Conservation (phyloP, 345 rosid species). For the Camelina neglecta region DNA sequence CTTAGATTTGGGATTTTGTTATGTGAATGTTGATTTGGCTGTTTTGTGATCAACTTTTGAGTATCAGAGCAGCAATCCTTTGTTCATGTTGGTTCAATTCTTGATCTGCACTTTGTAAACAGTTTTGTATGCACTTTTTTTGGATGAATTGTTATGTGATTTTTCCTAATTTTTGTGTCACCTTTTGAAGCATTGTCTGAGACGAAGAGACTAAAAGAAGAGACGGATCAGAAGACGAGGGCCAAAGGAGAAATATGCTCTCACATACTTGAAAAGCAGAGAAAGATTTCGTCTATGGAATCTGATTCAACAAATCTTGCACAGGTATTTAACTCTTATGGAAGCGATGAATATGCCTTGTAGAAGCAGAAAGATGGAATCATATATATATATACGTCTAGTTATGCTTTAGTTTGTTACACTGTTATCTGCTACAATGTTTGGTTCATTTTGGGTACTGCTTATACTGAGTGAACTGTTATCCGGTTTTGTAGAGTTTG, state of each 20-base stretch:
- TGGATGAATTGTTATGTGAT: neutral
- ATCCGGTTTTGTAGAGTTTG: conserved; percentile 51
- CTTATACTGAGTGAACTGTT: neutral
- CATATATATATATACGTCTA: neutral
- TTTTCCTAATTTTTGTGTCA: neutral
- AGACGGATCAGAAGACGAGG: conserved; percentile 54
- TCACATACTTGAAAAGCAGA: conserved; percentile 61
- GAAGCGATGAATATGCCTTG: neutral
- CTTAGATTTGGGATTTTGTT: neutral
- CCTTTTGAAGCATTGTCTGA: conserved; percentile 58
- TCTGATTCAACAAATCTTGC: conserved; percentile 63
- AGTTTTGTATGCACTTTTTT: neutral
- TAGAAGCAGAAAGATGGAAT: neutral
- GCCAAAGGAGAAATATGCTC: conserved; percentile 65
- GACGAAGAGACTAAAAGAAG: conserved; percentile 53
- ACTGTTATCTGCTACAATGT: neutral
- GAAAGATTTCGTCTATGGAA: conserved; percentile 56
- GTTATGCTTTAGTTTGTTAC: neutral
- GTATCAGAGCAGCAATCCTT: neutral
- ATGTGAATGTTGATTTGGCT: conserved; percentile 13
- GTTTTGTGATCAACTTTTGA: conserved; percentile 16
- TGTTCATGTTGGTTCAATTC: neutral
- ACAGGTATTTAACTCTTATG: conserved; percentile 51
- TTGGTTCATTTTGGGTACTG: neutral
- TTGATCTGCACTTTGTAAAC: conserved; percentile 10